A percentile compares a stretch with the other conserved stretches of the same genome.
phyloP scores from a whole-genome alignment of 2,329 filamentous ascomycete species.

The Colletotrichum theobromicola region DNA sequence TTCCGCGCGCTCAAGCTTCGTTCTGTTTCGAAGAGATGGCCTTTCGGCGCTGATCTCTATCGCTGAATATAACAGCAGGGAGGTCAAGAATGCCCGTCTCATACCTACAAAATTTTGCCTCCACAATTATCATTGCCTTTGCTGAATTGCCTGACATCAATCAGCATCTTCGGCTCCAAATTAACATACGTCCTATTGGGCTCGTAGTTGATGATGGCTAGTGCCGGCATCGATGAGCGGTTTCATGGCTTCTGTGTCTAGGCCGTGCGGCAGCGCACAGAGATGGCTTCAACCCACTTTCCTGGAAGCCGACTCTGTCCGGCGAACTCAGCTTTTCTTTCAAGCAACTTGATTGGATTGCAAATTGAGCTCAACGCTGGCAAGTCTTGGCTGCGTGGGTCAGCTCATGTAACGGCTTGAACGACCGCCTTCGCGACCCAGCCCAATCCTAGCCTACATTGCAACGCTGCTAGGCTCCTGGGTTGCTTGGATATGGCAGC shows the following conservation, averaged over 20 bases:
- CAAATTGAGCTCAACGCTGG: background rate
- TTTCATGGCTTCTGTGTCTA: background rate
- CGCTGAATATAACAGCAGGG: background rate
- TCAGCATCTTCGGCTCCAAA: background rate
- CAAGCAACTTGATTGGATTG: background rate
- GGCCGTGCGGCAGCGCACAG: constrained; percentile 18
- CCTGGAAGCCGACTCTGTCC: background rate
- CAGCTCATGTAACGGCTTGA: background rate
- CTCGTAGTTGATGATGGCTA: background rate
- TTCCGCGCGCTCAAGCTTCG: background rate
- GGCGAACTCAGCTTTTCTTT: background rate
- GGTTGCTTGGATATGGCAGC: background rate
- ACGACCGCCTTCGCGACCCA: background rate
- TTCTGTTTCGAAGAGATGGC: background rate
- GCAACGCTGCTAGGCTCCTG: background rate
- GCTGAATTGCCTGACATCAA: background rate
- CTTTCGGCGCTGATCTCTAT: background rate
- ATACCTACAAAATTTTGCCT: background rate
- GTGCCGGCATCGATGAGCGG: background rate
- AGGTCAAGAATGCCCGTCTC: background rate
- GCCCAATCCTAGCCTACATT: background rate
- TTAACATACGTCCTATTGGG: background rate
- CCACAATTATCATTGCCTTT: background rate
- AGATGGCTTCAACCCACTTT: background rate
- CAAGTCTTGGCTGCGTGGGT: background rate